Evolutionary conservation across 2,329 filamentous ascomycete species (phyloP).

Genomic region (Cryphonectria radicalis): DNA sequence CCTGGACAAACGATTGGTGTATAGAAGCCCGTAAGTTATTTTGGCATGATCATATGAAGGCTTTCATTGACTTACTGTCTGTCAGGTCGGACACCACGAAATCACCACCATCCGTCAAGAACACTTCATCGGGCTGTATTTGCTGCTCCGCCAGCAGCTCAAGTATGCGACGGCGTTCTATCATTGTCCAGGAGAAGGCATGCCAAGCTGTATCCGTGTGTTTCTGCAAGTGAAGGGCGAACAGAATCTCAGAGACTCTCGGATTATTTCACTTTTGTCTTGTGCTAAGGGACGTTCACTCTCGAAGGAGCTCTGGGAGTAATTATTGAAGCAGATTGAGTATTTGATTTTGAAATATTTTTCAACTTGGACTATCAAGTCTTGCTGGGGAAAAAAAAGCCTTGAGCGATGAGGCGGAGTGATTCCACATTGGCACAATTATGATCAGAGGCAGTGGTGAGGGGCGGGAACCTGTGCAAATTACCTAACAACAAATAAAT

Average conservation of each 20-base stretch:
- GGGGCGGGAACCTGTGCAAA: background rate
- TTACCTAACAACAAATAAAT: background rate
- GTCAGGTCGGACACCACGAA: slow-evolving; percentile 20
- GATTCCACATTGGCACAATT: background rate
- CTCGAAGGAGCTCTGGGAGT: background rate
- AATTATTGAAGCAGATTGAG: background rate
- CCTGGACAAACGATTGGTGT: background rate
- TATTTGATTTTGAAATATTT: too few relatives aligned
- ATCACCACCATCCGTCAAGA: slow-evolving; percentile 10
- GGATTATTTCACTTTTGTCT: background rate
- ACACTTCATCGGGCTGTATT: slow-evolving; percentile 15
- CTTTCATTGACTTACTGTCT: background rate
- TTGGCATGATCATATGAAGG: background rate
- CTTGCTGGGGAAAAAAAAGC: background rate
- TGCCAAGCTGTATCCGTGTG: background rate
- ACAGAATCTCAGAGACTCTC: background rate
- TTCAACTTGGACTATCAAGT: background rate
- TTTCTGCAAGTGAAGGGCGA: background rate
- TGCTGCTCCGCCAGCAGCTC: slow-evolving; percentile 13
- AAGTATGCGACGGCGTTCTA: background rate
- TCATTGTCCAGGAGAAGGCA: background rate
- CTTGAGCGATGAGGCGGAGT: background rate
- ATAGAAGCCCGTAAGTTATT: background rate
- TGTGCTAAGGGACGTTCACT: background rate
- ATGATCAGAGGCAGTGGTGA: background rate